phyloP scores from a whole-genome alignment of 2,329 filamentous ascomycete species.

The Exophiala mesophila region DNA sequence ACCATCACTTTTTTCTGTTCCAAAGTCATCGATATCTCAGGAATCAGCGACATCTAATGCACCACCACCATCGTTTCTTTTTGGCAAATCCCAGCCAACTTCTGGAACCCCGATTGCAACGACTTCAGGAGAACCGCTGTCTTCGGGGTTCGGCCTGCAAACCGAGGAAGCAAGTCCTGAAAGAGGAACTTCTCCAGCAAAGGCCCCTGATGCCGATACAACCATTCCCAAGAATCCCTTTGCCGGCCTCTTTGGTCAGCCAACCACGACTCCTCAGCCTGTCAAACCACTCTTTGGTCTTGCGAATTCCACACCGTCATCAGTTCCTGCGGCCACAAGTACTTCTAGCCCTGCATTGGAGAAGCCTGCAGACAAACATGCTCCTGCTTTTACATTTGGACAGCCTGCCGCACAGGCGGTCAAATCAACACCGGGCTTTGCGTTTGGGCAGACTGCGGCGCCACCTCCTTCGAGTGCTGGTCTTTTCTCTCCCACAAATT shows the following conservation, averaged over 20 bases:
- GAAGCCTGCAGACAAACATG: conserved; percentile 1
- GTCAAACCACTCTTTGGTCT: conserved; percentile 13
- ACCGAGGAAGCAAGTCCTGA: conserved; percentile 1
- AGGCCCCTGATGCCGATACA: not conserved
- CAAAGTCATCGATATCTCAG: too few species aligned
- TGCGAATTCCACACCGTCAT: conserved; percentile 1
- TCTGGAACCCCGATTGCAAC: too few species aligned
- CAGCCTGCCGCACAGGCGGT: not conserved
- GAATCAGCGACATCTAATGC: too few species aligned
- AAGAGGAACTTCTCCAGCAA: conserved; percentile 8
- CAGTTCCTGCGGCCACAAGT: not conserved
- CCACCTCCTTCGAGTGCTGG: conserved; percentile 9
- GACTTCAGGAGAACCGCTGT: too few species aligned
- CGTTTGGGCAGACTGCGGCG: conserved; percentile 1
- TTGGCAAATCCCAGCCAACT: too few species aligned
- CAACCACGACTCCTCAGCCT: conserved; percentile 3
- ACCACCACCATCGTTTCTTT: too few species aligned
- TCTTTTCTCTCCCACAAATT: conserved; percentile 12
- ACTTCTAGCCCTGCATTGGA: not conserved
- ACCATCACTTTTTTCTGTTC: too few species aligned
- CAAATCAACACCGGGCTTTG: conserved; percentile 9
- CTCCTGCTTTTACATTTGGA: not conserved
- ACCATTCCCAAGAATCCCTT: conserved; percentile 15
- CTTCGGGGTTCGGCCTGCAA: too few species aligned
- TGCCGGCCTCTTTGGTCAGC: conserved; percentile 14